Evolutionary conservation across 768 basidiomycete genomes (phyloP).

Genomic region (Dentipellis sp.): DNA sequence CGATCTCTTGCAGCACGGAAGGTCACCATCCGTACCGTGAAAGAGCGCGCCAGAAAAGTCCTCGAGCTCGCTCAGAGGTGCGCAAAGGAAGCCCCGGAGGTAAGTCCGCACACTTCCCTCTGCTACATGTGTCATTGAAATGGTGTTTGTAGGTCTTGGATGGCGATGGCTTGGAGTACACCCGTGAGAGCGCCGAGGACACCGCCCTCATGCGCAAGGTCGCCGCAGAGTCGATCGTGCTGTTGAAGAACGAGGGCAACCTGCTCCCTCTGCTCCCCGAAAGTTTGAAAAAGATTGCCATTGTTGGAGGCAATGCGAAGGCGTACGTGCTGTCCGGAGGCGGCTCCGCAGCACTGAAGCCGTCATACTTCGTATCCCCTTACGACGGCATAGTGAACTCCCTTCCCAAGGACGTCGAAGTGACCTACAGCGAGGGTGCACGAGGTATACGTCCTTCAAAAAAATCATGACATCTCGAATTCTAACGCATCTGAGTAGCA

Average conservation of each 20-base stretch:
- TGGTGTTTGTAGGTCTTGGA: constrained; percentile 42
- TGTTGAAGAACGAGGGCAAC: constrained; percentile 58
- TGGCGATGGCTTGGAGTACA: constrained; percentile 60
- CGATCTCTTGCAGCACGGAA: constrained; percentile 55
- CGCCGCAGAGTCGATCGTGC: constrained; percentile 64
- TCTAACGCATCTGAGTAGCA: constrained; percentile 12
- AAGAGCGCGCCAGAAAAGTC: constrained; percentile 56
- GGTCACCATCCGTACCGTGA: constrained; percentile 52
- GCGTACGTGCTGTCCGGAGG: constrained; percentile 55
- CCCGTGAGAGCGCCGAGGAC: constrained; percentile 52
- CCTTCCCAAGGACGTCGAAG: constrained; percentile 39
- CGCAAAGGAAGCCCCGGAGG: constrained; percentile 58
- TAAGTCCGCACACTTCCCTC: constrained; percentile 15
- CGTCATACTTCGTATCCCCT: constrained; percentile 69
- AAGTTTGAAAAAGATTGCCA: constrained; percentile 56
- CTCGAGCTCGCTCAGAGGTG: constrained; percentile 64
- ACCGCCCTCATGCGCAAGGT: constrained; percentile 53
- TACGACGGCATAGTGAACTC: constrained; percentile 67
- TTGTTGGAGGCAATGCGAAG: constrained; percentile 69
- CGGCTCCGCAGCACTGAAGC: constrained; percentile 63
- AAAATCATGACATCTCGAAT: no score
- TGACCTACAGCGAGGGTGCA: constrained; percentile 63
- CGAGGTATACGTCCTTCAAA: constrained; percentile 32
- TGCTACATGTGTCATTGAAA: neutral
- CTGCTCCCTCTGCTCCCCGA: constrained; percentile 40